A percentile compares a stretch with the other conserved stretches of the same genome.
Conservation (phyloP, 768 basidiomycete genomes). For the Termitomyces sp. region DNA sequence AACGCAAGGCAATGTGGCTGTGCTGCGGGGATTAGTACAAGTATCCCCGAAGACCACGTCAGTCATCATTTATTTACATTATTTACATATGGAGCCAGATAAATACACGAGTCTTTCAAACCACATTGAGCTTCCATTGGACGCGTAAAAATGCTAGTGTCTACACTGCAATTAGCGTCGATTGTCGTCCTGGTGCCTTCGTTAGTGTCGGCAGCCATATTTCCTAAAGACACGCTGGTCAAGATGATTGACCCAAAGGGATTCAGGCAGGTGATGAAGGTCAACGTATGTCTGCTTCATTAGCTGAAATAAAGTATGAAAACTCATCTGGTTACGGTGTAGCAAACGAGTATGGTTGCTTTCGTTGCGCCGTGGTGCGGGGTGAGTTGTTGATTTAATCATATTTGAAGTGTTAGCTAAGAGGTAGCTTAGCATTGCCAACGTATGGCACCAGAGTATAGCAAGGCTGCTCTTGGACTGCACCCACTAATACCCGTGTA, state of each 20-base stretch:
- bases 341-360: slow-evolving; percentile 79
- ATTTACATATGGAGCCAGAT: background rate
- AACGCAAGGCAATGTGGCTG: background rate
- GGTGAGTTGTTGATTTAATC: slow-evolving; percentile 35
- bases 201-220: slow-evolving; percentile 45
- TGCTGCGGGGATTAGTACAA: background rate
- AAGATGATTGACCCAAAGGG: slow-evolving; percentile 69
- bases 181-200: slow-evolving; percentile 37
- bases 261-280: slow-evolving; percentile 70
- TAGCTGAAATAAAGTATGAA: background rate
- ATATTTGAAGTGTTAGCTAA: background rate
- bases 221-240: slow-evolving; percentile 50
- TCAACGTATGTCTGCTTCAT: slow-evolving; percentile 48
- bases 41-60: slow-evolving; percentile 9
- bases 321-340: background rate
- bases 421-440: slow-evolving; percentile 67
- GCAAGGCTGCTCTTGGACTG: slow-evolving; percentile 73
- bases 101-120: background rate
- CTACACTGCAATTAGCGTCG: slow-evolving; percentile 27
- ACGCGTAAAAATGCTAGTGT: slow-evolving; percentile 25
- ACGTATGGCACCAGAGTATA: slow-evolving; percentile 78
- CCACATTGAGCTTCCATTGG: background rate
- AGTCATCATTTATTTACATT: background rate
- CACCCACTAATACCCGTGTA: slow-evolving; percentile 83
- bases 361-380: slow-evolving; percentile 97